phyloP scores from a whole-genome alignment of 805 yeast species.

The Metschnikowia chrysomelidarum region DNA sequence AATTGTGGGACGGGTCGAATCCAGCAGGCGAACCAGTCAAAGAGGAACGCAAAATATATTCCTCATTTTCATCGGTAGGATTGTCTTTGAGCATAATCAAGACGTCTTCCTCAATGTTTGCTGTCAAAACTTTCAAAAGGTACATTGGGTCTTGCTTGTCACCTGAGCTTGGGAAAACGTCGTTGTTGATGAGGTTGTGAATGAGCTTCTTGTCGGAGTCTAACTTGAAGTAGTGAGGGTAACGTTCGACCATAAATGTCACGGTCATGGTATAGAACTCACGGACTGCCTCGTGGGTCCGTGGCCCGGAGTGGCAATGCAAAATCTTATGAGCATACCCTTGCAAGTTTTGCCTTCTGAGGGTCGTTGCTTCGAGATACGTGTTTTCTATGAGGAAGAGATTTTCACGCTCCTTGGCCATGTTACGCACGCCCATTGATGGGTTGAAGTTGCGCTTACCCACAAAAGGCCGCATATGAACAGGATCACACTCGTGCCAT shows the following conservation, averaged over 20 bases:
- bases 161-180: conserved; percentile 30
- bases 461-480: conserved; percentile 36
- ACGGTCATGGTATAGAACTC: conserved; percentile 50
- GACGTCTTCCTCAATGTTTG: conserved; percentile 62
- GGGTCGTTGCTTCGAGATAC: conserved; percentile 44
- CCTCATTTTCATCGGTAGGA: conserved; percentile 43
- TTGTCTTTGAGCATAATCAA: conserved; percentile 48
- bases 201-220: conserved; percentile 23
- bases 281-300: conserved; percentile 34
- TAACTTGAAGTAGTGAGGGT: conserved; percentile 50
- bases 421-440: conserved; percentile 33
- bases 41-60: conserved; percentile 57
- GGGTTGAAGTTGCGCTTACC: conserved; percentile 36
- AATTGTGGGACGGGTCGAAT: conserved; percentile 57
- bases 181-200: conserved; percentile 42
- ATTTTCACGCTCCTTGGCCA: conserved; percentile 42
- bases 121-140: conserved; percentile 26
- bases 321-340: conserved; percentile 25
- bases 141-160: conserved; percentile 17
- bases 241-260: conserved; percentile 42
- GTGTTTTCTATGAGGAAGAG: conserved; percentile 64
- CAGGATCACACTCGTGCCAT: conserved; percentile 46
- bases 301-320: conserved; percentile 23
- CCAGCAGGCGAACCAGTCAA: conserved; percentile 69
- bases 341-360: conserved; percentile 34